phyloP scores from a whole-genome alignment of 148 eudicot species.

The Vaccinium vitisidaea region DNA sequence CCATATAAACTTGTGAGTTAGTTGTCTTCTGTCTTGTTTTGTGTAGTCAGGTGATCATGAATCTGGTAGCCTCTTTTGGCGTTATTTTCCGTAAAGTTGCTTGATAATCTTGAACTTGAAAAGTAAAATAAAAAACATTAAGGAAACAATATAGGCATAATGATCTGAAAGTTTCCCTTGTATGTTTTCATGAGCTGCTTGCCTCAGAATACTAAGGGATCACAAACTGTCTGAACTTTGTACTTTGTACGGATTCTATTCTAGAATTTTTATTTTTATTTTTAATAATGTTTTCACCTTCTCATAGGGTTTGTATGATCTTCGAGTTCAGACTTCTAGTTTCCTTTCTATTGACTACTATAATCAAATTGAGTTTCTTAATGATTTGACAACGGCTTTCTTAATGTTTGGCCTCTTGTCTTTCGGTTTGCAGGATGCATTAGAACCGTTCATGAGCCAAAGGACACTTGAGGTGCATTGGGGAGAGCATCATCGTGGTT shows the following conservation, averaged over 20 bases:
- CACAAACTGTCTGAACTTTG: neutral
- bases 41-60: neutral
- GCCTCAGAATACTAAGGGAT: neutral
- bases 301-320: neutral
- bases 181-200: neutral
- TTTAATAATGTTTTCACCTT: neutral
- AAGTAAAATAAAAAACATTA: neutral
- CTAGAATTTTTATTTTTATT: neutral
- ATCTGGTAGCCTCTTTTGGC: constrained; percentile 5
- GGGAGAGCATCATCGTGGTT: constrained; percentile 83
- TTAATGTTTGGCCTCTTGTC: neutral
- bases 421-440: constrained; percentile 61
- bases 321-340: neutral
- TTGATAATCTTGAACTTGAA: neutral
- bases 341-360: neutral
- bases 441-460: constrained; percentile 89
- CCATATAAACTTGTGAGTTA: constrained; percentile 84
- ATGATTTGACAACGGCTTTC: neutral
- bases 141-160: neutral
- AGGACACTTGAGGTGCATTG: constrained; percentile 77
- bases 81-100: neutral
- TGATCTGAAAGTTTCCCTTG: neutral
- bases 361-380: neutral
- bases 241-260: neutral
- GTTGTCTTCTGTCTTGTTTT: neutral